These are phyloP conservation scores for Colletotrichum simmondsii DNA, from an alignment of 2,329 filamentous ascomycete species.

Conservation along the genomic window DNA sequence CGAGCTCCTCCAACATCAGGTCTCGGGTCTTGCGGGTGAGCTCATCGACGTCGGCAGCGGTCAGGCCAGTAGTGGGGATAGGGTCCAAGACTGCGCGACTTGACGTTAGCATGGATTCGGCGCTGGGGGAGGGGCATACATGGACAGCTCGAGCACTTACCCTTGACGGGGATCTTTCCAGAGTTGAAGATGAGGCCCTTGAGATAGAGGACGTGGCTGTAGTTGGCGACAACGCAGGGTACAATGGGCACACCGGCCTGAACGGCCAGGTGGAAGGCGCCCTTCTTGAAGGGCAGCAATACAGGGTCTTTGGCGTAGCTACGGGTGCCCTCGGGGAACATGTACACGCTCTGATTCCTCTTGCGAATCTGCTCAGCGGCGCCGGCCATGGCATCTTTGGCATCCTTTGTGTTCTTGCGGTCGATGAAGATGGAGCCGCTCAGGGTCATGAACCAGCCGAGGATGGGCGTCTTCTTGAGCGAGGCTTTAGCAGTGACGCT, in stretches of 20 bases:
- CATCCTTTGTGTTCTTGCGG: slow-evolving; percentile 83
- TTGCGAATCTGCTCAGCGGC: slow-evolving; percentile 83
- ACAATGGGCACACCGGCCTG: slow-evolving; percentile 95
- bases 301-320: slow-evolving; percentile 86
- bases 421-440: slow-evolving; percentile 96
- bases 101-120: not conserved
- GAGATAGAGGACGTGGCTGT: slow-evolving; percentile 76
- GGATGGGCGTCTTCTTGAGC: slow-evolving; percentile 74
- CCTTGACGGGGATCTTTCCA: slow-evolving; percentile 80
- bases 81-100: slow-evolving; percentile 75
- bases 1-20: slow-evolving; percentile 77
- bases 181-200: slow-evolving; percentile 73
- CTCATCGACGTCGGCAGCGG: slow-evolving; percentile 80
- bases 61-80: slow-evolving; percentile 80
- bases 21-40: slow-evolving; percentile 76
- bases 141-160: slow-evolving; percentile 53
- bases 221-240: slow-evolving; percentile 84
- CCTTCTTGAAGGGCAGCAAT: slow-evolving; percentile 97
- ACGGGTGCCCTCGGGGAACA: slow-evolving; percentile 92
- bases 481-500: slow-evolving; percentile 92
- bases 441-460: slow-evolving; percentile 94
- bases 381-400: slow-evolving; percentile 84
- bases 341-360: slow-evolving; percentile 81
- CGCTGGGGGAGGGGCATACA: not conserved
- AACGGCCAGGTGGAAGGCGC: slow-evolving; percentile 94